These are phyloP conservation scores for Arthrobotrys megalospora DNA, from an alignment of 2,329 filamentous ascomycete genomes.

Conservation along the genomic window DNA sequence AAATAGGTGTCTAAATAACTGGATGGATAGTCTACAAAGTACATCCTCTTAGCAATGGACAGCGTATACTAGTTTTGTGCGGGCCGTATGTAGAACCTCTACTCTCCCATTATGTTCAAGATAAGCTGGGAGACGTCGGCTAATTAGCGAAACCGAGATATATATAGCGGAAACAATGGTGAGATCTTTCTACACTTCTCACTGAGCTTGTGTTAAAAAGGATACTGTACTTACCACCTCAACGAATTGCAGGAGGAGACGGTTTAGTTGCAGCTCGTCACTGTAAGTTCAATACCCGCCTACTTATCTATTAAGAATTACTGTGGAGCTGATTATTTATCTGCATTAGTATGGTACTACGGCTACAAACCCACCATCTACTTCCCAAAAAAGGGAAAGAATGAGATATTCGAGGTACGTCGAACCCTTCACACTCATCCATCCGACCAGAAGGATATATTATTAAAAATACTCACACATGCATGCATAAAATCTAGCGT, in stretches of 20 bases:
- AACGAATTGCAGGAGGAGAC: slow-evolving; percentile 79
- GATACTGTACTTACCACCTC: slow-evolving; percentile 36
- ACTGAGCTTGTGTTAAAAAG: background rate
- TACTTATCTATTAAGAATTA: background rate
- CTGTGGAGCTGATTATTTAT: background rate
- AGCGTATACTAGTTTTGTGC: slow-evolving; percentile 86
- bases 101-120: background rate
- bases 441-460: background rate
- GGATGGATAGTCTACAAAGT: slow-evolving; percentile 79
- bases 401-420: slow-evolving; percentile 84
- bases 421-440: background rate
- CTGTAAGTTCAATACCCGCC: slow-evolving; percentile 64
- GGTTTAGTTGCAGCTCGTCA: slow-evolving; percentile 95
- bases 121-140: background rate
- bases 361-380: slow-evolving; percentile 91
- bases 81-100: slow-evolving; percentile 73
- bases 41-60: slow-evolving; percentile 81
- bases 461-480: background rate
- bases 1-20: no score
- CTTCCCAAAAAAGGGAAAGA: slow-evolving; percentile 92
- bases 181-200: slow-evolving; percentile 10
- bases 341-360: slow-evolving; percentile 76
- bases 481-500: slow-evolving; percentile 69
- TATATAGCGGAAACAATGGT: slow-evolving; percentile 75
- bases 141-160: slow-evolving; percentile 62